Evolutionary conservation across 192 early-diverging fungal genomes (phyloP).

Genomic region (Rhizophagus sp.): DNA sequence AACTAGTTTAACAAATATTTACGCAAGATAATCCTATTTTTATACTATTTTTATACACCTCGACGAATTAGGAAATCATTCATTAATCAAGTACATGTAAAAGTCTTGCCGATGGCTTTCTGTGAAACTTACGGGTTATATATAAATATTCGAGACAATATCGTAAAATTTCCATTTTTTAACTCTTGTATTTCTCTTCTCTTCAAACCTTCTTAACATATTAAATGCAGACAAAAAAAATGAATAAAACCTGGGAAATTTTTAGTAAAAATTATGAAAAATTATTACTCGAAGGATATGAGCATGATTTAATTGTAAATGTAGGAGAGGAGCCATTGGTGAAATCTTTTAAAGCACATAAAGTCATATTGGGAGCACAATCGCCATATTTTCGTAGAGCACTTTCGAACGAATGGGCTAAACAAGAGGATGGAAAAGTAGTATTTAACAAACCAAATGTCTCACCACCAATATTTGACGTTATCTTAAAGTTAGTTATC

Average conservation of each 20-base stretch:
- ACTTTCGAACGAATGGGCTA: not conserved
- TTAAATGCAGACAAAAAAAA: not conserved
- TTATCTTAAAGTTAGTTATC: constrained; percentile 3
- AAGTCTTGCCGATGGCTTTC: no score
- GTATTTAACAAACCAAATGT: constrained; percentile 5
- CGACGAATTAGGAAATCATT: not conserved
- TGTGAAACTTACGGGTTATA: no score
- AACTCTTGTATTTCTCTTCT: not conserved
- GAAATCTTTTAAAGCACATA: constrained; percentile 4
- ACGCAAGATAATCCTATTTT: not conserved
- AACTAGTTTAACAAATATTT: not conserved
- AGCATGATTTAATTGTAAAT: not conserved
- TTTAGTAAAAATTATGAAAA: not conserved
- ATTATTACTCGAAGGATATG: not conserved
- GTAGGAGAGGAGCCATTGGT: not conserved
- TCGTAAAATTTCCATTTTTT: not conserved
- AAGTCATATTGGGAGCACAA: not conserved
- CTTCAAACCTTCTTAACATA: not conserved
- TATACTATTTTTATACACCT: not conserved
- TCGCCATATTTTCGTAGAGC: constrained; percentile 4
- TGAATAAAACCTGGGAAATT: not conserved
- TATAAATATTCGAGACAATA: no score
- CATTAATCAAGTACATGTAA: not conserved
- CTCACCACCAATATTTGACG: not conserved
- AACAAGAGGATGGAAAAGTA: not conserved